Evolutionary conservation across 164 flowering plant species (phyloP).

Genomic region (Platanus orientalis): DNA sequence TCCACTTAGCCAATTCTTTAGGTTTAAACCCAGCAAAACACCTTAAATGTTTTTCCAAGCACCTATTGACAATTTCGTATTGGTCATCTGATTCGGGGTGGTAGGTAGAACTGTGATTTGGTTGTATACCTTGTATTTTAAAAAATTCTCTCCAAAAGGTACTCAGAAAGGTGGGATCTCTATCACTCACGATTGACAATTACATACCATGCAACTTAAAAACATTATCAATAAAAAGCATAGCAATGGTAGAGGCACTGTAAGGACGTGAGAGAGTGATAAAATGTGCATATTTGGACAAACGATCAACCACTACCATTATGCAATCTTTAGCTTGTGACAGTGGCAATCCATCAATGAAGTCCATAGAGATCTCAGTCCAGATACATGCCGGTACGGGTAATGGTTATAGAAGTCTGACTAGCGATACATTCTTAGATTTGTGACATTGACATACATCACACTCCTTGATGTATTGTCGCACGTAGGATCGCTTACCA

Average conservation of each 20-base stretch:
- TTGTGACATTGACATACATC: not conserved
- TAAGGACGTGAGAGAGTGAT: not conserved
- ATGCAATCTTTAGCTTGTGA: not conserved
- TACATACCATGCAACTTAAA: too few relatives aligned
- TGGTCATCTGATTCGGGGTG: conserved; percentile 7
- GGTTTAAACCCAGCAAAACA: not conserved
- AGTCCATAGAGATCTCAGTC: conserved; percentile 8
- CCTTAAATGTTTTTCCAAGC: not conserved
- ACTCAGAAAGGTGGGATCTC: not conserved
- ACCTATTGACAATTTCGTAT: not conserved
- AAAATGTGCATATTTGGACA: conserved; percentile 2
- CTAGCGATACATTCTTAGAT: not conserved
- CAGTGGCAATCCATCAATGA: conserved; percentile 9
- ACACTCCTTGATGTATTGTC: not conserved
- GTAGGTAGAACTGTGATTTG: not conserved
- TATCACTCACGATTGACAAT: not conserved
- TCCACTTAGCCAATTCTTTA: not conserved
- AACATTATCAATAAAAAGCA: not conserved
- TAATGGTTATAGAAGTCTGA: conserved; percentile 5
- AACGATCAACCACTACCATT: not conserved
- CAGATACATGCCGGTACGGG: conserved; percentile 5
- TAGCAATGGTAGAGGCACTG: not conserved
- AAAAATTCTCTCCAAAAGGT: conserved; percentile 5
- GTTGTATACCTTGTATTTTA: too few relatives aligned
- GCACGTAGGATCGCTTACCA: not conserved